phyloP scores from a whole-genome alignment of 768 basidiomycete genomes.

The Pleurotus citrinopileatus region DNA sequence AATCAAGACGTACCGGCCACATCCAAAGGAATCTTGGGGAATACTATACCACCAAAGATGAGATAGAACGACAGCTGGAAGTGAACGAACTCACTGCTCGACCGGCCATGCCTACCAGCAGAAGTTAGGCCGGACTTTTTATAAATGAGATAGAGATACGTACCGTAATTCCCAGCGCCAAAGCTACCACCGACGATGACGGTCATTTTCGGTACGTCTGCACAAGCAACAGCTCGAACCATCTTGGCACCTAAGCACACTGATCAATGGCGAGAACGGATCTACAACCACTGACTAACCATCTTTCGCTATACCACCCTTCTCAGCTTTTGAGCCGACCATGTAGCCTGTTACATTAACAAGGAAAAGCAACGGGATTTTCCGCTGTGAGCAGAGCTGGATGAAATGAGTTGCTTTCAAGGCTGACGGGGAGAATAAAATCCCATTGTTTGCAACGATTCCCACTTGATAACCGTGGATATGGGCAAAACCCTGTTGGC shows the following conservation, averaged over 20 bases:
- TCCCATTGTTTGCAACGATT: conserved; percentile 93
- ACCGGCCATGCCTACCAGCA: conserved; percentile 91
- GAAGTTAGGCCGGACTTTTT: conserved; percentile 13
- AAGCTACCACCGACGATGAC: conserved; percentile 93
- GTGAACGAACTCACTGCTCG: conserved; percentile 65
- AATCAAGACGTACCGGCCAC: conserved; percentile 79
- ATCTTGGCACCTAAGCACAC: conserved; percentile 72
- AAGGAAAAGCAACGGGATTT: conserved; percentile 87
- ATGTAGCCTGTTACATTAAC: conserved; percentile 98
- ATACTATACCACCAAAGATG: conserved; percentile 53
- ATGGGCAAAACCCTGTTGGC: conserved; percentile 79
- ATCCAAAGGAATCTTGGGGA: conserved; percentile 96
- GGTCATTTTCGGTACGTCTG: conserved; percentile 92
- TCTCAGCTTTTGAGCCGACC: conserved; percentile 95
- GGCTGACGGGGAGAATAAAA: conserved; percentile 91
- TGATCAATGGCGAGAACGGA: not conserved
- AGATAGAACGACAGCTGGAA: conserved; percentile 3
- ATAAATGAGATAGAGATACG: conserved; percentile 17
- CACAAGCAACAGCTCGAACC: conserved; percentile 93
- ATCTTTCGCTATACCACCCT: conserved; percentile 93
- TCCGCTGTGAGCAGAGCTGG: conserved; percentile 87
- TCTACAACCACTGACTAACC: conserved; percentile 34
- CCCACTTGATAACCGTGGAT: conserved; percentile 90
- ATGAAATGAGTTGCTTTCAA: conserved; percentile 96
- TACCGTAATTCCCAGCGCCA: conserved; percentile 94